phyloP scores from a whole-genome alignment of 192 early-diverging fungal species.

The Oehlia diaphana region DNA sequence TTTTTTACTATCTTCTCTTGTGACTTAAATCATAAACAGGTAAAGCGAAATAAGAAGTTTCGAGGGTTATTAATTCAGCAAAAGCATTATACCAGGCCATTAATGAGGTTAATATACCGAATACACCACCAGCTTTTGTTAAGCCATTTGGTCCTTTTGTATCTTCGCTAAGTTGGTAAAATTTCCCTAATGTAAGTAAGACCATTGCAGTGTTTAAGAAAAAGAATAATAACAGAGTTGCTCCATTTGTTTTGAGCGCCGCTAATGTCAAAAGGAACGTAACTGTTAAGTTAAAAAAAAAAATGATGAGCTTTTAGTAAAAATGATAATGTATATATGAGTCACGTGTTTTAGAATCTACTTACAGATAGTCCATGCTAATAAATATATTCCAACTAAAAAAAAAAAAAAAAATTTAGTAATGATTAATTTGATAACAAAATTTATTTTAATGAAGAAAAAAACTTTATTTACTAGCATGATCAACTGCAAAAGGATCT shows the following conservation, averaged over 20 bases:
- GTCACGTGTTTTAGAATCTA: neutral
- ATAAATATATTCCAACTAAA: slow-evolving; percentile 63
- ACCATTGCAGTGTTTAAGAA: slow-evolving; percentile 65
- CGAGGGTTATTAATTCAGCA: slow-evolving; percentile 55
- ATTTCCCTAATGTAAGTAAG: slow-evolving; percentile 63
- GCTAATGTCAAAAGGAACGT: slow-evolving; percentile 70
- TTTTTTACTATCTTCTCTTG: neutral
- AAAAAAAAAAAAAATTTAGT: slow-evolving; percentile 33
- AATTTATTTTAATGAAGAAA: neutral
- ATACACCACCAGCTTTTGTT: slow-evolving; percentile 57
- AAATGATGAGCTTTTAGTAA: too few relatives aligned
- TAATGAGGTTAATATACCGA: slow-evolving; percentile 71
- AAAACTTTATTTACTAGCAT: slow-evolving; percentile 11
- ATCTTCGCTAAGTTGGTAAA: slow-evolving; percentile 42
- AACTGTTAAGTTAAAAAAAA: slow-evolving; percentile 25
- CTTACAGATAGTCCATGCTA: slow-evolving; percentile 38
- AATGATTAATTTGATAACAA: too few relatives aligned
- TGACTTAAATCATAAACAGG: slow-evolving; percentile 35
- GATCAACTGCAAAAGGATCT: slow-evolving; percentile 29
- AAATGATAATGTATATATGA: too few relatives aligned
- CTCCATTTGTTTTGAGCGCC: slow-evolving; percentile 61
- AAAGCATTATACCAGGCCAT: slow-evolving; percentile 78
- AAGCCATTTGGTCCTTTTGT: slow-evolving; percentile 24
- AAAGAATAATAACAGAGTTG: slow-evolving; percentile 71
- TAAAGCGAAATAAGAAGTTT: slow-evolving; percentile 52